Base-by-base conservation (phyloP, 2,329 filamentous ascomycete species). In the Chrysoporthe austroafricana region DNA sequence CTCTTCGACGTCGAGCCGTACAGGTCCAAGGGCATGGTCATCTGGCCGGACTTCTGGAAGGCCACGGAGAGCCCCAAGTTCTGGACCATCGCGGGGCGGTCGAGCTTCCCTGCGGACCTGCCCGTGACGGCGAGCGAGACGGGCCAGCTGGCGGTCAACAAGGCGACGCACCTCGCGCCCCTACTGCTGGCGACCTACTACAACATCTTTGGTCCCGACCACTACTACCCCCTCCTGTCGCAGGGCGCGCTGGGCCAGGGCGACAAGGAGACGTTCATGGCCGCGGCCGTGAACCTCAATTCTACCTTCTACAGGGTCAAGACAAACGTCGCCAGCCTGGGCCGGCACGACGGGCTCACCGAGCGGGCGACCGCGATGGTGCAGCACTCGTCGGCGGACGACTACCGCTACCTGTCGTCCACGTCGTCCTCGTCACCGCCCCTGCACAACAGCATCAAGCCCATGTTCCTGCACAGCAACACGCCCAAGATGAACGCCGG, bases 11-110 rank as follows among this genome's bases (percentile, higher is more conserved):
- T 79, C 1, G 81, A 85, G 48, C 84, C 85, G 0, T 88, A 84
- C 74, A 78, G 71, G 6, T 82, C 82, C 1, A 80, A 79, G 1
- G 86, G 86, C 16, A 76, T 88, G 63, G 79, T 89, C 18, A 81
- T 83, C 18, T 89, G 85, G 85, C 86, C 86, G 18, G 86, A 88
- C 72, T 86, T 81, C 72, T 85, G 82, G 81, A 76, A 77, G 36
- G 75, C 79, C 4, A 81, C 80, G 0, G 75, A 77, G 3, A 82
- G 81, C 0, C 78, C 79, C 0, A 73, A 76, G 56, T 84, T 81
- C 73, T 85, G 82, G 73, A 73, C 79, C 42, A 80, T 86, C 57
- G 76, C 81, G 13, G 76, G 74, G 56, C 74, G 78, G 18, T 13
- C 70, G 6, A 57, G 71, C 3, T 73, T 75, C 3, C 77, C 80